Conservation (phyloP, 176 grass and related monocot species). For the Avena sativa region DNA sequence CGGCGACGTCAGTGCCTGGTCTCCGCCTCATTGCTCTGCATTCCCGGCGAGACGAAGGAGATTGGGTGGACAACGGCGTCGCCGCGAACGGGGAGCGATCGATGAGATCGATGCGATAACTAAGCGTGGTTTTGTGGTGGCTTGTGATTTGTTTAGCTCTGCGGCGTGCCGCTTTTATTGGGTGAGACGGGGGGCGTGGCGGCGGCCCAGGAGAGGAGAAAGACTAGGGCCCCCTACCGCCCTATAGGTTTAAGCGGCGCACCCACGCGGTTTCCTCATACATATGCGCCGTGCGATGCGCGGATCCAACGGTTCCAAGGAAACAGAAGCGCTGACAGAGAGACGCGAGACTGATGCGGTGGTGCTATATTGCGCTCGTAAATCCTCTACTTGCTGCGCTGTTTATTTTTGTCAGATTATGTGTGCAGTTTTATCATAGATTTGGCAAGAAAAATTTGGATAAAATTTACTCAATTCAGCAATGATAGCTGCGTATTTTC, state of each 20-base stretch:
- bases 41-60: constrained; percentile 39
- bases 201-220: constrained; percentile 10
- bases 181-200: neutral
- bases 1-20: constrained; percentile 64
- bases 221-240: neutral
- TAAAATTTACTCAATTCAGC: too few species aligned
- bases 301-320: neutral
- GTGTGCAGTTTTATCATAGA: too few species aligned
- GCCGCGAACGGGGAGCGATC: neutral
- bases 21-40: constrained; percentile 73
- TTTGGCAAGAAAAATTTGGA: too few species aligned
- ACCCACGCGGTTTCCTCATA: neutral
- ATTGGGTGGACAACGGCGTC: neutral
- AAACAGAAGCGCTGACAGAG: neutral
- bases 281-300: neutral
- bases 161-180: constrained; percentile 42
- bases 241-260: neutral
- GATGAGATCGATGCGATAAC: constrained; percentile 8
- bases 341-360: too few species aligned
- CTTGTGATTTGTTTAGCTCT: neutral
- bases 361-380: too few species aligned
- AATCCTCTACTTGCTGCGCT: too few species aligned
- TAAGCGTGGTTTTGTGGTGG: constrained; percentile 35
- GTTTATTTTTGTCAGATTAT: too few species aligned
- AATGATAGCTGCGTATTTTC: too few species aligned